Percentiles rank a stretch among this genome's conserved stretches.
phyloP scores from a whole-genome alignment of 371 early-diverging fungal genomes.

The Fennellomyces sp. region DNA sequence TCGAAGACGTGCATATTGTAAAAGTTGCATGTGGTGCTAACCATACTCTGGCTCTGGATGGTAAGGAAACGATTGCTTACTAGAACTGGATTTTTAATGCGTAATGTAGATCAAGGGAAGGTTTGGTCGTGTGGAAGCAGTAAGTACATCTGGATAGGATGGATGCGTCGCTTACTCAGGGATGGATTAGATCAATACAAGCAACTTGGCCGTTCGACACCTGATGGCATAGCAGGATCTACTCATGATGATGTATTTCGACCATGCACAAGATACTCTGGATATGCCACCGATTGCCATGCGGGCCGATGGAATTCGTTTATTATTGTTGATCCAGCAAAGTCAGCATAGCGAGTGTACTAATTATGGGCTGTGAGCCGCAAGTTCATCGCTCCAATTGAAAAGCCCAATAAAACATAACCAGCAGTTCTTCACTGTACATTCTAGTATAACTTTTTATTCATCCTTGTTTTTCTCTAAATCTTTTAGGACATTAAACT shows the following conservation, averaged over 20 bases:
- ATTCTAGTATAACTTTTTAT: neutral
- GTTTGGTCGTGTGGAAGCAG: constrained; percentile 48
- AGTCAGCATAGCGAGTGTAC: no score
- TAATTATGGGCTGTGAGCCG: no score
- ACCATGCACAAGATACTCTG: constrained; percentile 11
- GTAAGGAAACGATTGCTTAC: constrained; percentile 11
- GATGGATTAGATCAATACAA: neutral
- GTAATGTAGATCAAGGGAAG: constrained; percentile 24
- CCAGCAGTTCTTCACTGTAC: neutral
- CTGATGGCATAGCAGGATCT: neutral
- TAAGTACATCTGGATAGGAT: constrained; percentile 10
- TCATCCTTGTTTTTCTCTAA: neutral
- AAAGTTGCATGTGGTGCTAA: constrained; percentile 37
- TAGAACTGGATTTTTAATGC: neutral
- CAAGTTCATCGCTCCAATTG: no score
- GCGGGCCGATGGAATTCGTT: constrained; percentile 42
- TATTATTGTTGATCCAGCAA: no score
- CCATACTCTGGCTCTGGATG: constrained; percentile 47
- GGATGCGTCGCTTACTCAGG: neutral
- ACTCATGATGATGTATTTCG: constrained; percentile 23
- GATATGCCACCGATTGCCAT: constrained; percentile 25
- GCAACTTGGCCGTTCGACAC: neutral
- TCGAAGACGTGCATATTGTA: constrained; percentile 23
- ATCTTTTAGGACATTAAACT: neutral
- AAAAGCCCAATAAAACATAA: no score